Conservation (phyloP, 768 basidiomycete genomes). For the Tricholoma terreum region DNA sequence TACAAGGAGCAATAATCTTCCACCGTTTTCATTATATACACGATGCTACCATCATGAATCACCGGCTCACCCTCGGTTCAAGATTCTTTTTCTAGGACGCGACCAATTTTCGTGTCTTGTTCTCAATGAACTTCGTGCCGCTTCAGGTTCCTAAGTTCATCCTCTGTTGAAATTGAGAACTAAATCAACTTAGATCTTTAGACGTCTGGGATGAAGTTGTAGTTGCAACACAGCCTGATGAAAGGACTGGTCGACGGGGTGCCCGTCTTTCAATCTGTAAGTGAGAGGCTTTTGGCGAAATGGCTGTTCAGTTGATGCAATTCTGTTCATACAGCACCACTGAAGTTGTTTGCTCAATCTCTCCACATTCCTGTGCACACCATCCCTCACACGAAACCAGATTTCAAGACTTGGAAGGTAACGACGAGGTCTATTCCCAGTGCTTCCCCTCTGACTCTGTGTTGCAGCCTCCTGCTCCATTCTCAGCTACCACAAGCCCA, state of each 20-base stretch:
- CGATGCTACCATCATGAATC: neutral
- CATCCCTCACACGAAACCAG: conserved; percentile 57
- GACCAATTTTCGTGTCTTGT: conserved; percentile 84
- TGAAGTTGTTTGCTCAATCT: conserved; percentile 57
- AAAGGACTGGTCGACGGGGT: conserved; percentile 58
- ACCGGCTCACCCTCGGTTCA: conserved; percentile 37
- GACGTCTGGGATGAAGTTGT: conserved; percentile 74
- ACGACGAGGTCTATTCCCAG: conserved; percentile 7
- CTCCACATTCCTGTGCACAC: conserved; percentile 52
- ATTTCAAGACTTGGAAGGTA: conserved; percentile 67
- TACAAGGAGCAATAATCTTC: neutral
- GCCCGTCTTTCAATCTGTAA: conserved; percentile 56
- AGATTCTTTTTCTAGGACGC: conserved; percentile 86
- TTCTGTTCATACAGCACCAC: conserved; percentile 51
- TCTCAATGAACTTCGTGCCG: conserved; percentile 58
- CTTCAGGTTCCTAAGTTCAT: conserved; percentile 45
- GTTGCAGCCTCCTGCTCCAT: neutral
- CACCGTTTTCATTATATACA: neutral
- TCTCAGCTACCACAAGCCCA: conserved; percentile 39
- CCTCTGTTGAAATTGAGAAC: neutral
- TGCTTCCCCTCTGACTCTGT: neutral
- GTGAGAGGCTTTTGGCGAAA: conserved; percentile 14
- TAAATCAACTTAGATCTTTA: conserved; percentile 26
- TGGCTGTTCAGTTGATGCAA: conserved; percentile 5
- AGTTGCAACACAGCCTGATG: conserved; percentile 73